Conservation (phyloP, 345 rosid genomes). For the Lenwebbia sp. region DNA sequence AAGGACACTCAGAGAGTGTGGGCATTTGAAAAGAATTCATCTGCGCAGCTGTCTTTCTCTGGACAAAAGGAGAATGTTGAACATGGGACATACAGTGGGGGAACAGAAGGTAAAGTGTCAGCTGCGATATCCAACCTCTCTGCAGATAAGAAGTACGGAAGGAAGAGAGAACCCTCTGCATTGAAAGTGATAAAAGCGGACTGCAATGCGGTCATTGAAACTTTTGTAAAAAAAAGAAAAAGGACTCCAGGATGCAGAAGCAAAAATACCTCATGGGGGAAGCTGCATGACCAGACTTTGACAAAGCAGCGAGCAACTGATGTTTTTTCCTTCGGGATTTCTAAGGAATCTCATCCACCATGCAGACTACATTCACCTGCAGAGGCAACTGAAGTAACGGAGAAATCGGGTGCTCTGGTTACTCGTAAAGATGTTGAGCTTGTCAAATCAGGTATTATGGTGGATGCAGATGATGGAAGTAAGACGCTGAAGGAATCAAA, state of each 20-base stretch:
- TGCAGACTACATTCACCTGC: neutral
- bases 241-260: conserved; percentile 25
- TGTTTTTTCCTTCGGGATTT: neutral
- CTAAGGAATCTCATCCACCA: neutral
- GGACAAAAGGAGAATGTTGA: conserved; percentile 12
- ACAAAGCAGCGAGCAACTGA: conserved; percentile 6
- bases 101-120: conserved; percentile 6
- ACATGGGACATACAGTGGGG: conserved; percentile 8
- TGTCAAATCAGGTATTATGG: conserved; percentile 2
- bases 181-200: conserved; percentile 5
- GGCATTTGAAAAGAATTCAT: conserved; percentile 32
- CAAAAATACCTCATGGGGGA: conserved; percentile 2
- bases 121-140: neutral
- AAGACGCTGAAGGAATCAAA: conserved; percentile 7
- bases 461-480: conserved; percentile 1
- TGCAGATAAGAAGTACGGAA: conserved; percentile 6
- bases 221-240: conserved; percentile 28
- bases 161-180: conserved; percentile 10
- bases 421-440: neutral
- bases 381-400: neutral
- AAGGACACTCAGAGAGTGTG: conserved; percentile 55
- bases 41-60: conserved; percentile 22
- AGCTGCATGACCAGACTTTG: neutral
- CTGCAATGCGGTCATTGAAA: conserved; percentile 1
- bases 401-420: neutral